Percentiles rank a stretch among this genome's conserved stretches.
Conservation (phyloP, 2,329 filamentous ascomycete genomes). For the Penicillium sp. region DNA sequence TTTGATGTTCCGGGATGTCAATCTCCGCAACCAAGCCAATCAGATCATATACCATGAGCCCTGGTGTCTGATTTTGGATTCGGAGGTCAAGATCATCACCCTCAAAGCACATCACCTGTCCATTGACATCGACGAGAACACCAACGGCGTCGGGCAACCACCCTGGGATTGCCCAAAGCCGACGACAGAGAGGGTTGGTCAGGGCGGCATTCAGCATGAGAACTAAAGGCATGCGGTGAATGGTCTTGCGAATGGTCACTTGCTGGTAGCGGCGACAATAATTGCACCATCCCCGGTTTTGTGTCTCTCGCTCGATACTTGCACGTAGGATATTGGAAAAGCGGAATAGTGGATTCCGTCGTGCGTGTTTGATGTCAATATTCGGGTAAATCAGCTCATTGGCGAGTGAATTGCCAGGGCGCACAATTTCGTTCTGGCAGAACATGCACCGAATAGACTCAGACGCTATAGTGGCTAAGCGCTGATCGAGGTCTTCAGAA, state of each 20-base stretch:
- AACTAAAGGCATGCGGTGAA: slow-evolving; percentile 78
- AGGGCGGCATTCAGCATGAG: slow-evolving; percentile 81
- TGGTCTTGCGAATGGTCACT: slow-evolving; percentile 77
- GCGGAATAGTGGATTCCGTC: slow-evolving; percentile 50
- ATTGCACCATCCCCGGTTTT: slow-evolving; percentile 88
- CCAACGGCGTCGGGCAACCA: slow-evolving; percentile 95
- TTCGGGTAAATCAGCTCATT: slow-evolving; percentile 82
- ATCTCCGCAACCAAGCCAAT: slow-evolving; percentile 89
- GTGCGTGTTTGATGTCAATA: slow-evolving; percentile 50
- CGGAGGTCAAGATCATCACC: slow-evolving; percentile 82
- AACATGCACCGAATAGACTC: slow-evolving; percentile 74
- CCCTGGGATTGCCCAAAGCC: slow-evolving; percentile 78
- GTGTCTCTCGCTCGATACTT: slow-evolving; percentile 84
- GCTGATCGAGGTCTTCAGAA: slow-evolving; percentile 67
- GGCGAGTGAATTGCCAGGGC: slow-evolving; percentile 73
- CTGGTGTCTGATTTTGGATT: slow-evolving; percentile 72
- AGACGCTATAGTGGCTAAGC: slow-evolving; percentile 46
- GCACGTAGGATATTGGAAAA: slow-evolving; percentile 93
- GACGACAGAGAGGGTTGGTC: slow-evolving; percentile 66
- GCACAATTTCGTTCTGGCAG: slow-evolving; percentile 81
- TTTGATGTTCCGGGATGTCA: slow-evolving; percentile 78
- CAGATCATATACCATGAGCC: slow-evolving; percentile 85
- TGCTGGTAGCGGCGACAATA: slow-evolving; percentile 88
- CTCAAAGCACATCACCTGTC: slow-evolving; percentile 93
- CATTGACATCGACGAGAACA: slow-evolving; percentile 74